Evolutionary conservation across 2,329 filamentous ascomycete species (phyloP).

Genomic region (Colletotrichum navitas): DNA sequence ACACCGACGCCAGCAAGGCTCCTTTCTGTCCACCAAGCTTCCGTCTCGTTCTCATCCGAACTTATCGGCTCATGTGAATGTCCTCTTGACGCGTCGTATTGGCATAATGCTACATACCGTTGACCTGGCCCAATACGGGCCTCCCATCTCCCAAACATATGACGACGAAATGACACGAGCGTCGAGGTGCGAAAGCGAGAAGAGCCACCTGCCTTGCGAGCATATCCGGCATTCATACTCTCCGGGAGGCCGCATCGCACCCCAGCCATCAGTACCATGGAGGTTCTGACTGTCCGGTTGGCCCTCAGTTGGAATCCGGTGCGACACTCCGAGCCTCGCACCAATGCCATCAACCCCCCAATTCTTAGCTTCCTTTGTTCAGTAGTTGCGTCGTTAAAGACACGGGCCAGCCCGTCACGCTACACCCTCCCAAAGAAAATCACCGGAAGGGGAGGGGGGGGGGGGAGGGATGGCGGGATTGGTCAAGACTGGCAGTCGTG

Average conservation of each 20-base stretch:
- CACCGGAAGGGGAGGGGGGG: neutral
- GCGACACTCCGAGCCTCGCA: neutral
- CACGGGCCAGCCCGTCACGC: no score
- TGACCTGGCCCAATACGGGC: neutral
- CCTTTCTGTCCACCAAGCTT: neutral
- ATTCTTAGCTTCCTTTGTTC: neutral
- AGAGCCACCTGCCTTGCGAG: neutral
- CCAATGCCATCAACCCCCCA: neutral
- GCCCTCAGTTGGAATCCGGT: neutral
- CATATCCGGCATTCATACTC: neutral
- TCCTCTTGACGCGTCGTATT: no score
- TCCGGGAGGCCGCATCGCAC: neutral
- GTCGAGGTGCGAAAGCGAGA: neutral
- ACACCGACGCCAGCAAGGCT: neutral
- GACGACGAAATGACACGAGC: neutral
- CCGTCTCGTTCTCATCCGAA: neutral
- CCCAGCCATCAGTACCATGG: neutral
- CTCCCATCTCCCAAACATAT: neutral
- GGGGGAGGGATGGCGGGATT: neutral
- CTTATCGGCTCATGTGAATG: no score
- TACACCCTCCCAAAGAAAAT: neutral
- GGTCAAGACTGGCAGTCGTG: neutral
- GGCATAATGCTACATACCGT: neutral
- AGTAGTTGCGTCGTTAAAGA: neutral
- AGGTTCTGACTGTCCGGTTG: neutral